Evolutionary conservation across 192 early-diverging fungal species (phyloP), one percentile per base, ranked within the genome.

Genomic region (Linderina pennispora): DNA sequence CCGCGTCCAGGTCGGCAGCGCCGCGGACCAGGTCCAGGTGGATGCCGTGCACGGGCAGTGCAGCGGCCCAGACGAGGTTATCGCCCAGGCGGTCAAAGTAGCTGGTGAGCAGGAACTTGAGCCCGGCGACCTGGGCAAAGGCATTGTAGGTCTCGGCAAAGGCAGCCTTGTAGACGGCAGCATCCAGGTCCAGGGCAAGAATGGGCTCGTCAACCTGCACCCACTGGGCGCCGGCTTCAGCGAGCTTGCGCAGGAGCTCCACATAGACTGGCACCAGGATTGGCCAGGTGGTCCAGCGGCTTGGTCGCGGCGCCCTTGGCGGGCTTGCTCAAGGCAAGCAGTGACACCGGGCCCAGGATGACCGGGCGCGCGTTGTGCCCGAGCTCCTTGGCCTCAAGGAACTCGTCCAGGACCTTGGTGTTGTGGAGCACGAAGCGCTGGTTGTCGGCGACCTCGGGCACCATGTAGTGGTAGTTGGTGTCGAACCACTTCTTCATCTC

Each of bases 401-500:
- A 92, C 74, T 98, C 86, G 26, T 83, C 80, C 36, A 97, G 55
- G 28, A 87, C 77, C 76, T 90, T 88, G 45, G 71, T 69, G 31
- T 64, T 50, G 41, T 69, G 58, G 45, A 96, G 75, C 14, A 59
- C 62, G 66, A 98, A 95, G 31, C 73, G 56, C 50, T 89, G 86
- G 62, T 76, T 58, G 46, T 80, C 73, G 37, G 80, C 75, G 45
- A 98, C 83, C 72, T 91, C 88, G 20, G 92, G 91, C 23, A 95
- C 92, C 47, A 92, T 91, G 64, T 77, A 90, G 53, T 89, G 81
- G 76, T 88, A 98, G 86, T 98, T 98, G 55, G 95, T 95, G 71
- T 97, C 92, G 65, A 97, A 98, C 91, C 89, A 98, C 77, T 98
- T 98, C 81, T 93, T 93, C 95, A 98, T 98, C 75, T 97, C 92